phyloP scores from a whole-genome alignment of 2,329 filamentous ascomycete species.

The Nigrospora osmanthi region DNA sequence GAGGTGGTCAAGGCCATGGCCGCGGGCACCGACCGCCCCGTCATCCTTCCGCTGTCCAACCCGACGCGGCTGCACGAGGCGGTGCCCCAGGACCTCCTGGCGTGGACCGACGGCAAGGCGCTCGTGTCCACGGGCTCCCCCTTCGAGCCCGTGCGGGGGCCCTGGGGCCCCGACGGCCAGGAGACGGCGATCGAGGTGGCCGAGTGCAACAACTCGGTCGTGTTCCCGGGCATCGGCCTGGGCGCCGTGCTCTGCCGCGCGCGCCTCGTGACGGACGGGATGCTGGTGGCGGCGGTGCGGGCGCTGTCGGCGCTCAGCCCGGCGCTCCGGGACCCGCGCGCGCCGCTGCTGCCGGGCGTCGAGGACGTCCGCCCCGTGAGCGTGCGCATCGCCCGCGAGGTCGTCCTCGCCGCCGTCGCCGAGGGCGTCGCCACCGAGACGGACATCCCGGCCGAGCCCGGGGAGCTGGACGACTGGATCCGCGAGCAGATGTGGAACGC shows the following conservation, averaged over 20 bases:
- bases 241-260: conserved; percentile 67
- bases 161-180: conserved; percentile 39
- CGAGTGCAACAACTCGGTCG: conserved; percentile 84
- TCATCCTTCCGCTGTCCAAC: conserved; percentile 77
- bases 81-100: conserved; percentile 63
- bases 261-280: conserved; percentile 60
- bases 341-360: conserved; percentile 69
- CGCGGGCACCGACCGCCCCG: conserved; percentile 61
- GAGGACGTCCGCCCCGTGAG: conserved; percentile 67
- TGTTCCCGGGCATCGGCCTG: conserved; percentile 80
- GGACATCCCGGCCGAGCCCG: conserved; percentile 51
- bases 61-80: conserved; percentile 81
- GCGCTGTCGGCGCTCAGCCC: conserved; percentile 67
- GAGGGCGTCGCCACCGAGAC: conserved; percentile 60
- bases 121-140: conserved; percentile 80
- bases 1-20: conserved; percentile 71
- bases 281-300: conserved; percentile 74
- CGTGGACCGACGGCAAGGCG: conserved; percentile 72
- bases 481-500: conserved; percentile 75
- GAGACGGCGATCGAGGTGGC: conserved; percentile 46
- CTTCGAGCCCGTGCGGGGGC: conserved; percentile 63
- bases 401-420: conserved; percentile 63
- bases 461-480: conserved; percentile 62
- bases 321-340: conserved; percentile 52
- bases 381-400: conserved; percentile 66